These are phyloP conservation scores for Rhazya stricta DNA, from an alignment of 257 asterid genomes.

Conservation along the genomic window DNA sequence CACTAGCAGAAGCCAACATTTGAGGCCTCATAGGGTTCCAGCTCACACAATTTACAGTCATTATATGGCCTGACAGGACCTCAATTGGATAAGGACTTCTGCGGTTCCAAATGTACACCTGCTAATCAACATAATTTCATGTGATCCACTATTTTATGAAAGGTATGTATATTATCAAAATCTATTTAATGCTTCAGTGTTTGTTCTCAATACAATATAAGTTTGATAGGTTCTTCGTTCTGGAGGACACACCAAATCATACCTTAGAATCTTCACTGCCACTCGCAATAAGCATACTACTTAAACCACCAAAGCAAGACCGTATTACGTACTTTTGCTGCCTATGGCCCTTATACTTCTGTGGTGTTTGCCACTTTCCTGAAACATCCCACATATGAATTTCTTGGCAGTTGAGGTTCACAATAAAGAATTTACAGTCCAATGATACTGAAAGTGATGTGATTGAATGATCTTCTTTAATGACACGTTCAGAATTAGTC, in stretches of 20 bases:
- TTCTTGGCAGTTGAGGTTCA: conserved; percentile 92
- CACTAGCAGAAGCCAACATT: conserved; percentile 92
- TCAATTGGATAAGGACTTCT: conserved; percentile 54
- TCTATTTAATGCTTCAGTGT: not conserved
- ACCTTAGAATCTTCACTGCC: conserved; percentile 97
- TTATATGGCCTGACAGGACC: conserved; percentile 67
- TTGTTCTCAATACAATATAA: no score
- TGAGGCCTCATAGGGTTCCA: conserved; percentile 74
- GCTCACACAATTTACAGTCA: conserved; percentile 84
- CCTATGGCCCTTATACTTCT: conserved; percentile 65
- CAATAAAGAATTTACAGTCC: conserved; percentile 65
- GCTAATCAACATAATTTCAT: conserved; percentile 15
- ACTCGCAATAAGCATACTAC: conserved; percentile 71
- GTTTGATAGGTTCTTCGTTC: not conserved
- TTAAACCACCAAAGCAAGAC: conserved; percentile 93
- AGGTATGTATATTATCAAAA: not conserved
- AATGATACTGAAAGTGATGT: conserved; percentile 79
- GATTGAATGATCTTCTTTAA: conserved; percentile 65
- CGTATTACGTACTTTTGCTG: conserved; percentile 81
- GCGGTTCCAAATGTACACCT: conserved; percentile 88
- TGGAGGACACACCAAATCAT: conserved; percentile 15
- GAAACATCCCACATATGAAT: conserved; percentile 88
- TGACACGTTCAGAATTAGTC: conserved; percentile 56
- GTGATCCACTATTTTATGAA: not conserved
- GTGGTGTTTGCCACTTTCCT: conserved; percentile 44